Base-by-base conservation (phyloP, 1,284 basidiomycete species). In the Boletus sp. region DNA sequence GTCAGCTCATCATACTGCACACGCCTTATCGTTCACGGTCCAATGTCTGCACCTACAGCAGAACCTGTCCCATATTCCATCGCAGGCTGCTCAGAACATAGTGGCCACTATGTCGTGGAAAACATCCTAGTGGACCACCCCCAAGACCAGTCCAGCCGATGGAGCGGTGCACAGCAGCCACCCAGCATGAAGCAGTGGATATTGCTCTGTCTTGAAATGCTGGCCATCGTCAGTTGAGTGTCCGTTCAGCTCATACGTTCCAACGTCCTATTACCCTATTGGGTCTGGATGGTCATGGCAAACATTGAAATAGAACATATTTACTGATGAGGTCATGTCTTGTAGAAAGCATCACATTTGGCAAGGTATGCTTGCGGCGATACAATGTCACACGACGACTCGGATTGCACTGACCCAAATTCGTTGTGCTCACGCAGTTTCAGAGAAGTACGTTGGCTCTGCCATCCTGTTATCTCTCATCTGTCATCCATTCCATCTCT, bases 281-380 rank as follows among this genome's bases (percentile, higher is more conserved):
- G 28, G 37, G 14, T 16, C 25, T 2, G 43, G 43, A 23, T 44
- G 23, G 25, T 44, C 16, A 14, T 17, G 11, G n/a, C n/a, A n/a
- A n/a, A n/a, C n/a, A n/a, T n/a, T 11, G 11, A 2, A 19, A 43
- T 43, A n/a, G 40, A n/a, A 43, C 40, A 13, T 43, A 23, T 46
- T 16, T 25, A 27, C 25, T 46, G 44, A 46, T 46, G 8, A 8
- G 16, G 46, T 27, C 17, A 21, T 23, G 14, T 27, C 23, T 21
- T 51, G 14, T 56, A 92, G 90, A 85, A 69, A 85, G 77, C 59
- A 85, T 92, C 63, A 90, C 85, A 6, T 92, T 93, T 74, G 90
- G 91, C 68, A 93, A 92, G 82, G 90, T 90, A 40, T 55, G 69
- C 66, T 82, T 64, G 6, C 9, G 4, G 43, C 13, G 11, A 25